These are phyloP conservation scores for Kodamaea kaohsiungensis DNA, from an alignment of 805 yeast species.

Conservation along the genomic window DNA sequence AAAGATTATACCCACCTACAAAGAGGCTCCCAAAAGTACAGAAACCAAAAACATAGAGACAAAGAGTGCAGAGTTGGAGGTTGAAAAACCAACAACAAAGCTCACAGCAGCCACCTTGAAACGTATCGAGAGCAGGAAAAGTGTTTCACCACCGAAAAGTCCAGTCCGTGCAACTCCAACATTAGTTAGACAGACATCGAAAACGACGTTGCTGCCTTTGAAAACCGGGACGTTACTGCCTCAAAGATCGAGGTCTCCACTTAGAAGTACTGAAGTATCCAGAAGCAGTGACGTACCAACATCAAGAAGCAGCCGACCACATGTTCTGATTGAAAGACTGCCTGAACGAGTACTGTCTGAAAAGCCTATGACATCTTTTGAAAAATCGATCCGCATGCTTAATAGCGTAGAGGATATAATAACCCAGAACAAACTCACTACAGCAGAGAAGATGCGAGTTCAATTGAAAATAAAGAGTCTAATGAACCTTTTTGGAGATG, in stretches of 20 bases:
- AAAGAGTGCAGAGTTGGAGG: background rate
- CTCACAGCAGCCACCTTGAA: conserved; percentile 36
- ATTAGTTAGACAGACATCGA: background rate
- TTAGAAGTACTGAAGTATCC: background rate
- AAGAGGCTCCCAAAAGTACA: background rate
- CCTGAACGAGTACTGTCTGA: background rate
- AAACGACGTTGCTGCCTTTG: background rate
- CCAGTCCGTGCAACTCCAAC: conserved; percentile 6
- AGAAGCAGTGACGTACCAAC: background rate
- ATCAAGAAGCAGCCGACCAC: background rate
- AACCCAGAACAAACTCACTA: background rate
- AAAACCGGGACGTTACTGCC: background rate
- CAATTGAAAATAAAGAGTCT: conserved; percentile 22
- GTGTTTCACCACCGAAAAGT: conserved; percentile 7
- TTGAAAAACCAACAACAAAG: conserved; percentile 4
- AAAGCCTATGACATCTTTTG: background rate
- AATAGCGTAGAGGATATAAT: background rate
- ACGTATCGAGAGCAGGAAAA: conserved; percentile 31
- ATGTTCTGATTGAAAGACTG: background rate
- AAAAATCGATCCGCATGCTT: background rate
- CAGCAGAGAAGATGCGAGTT: conserved; percentile 18
- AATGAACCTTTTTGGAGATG: conserved; percentile 16
- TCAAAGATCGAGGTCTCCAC: background rate
- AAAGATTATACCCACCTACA: conserved; percentile 27
- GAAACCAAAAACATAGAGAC: background rate